phyloP scores from a whole-genome alignment of 495 filamentous ascomycete species.

The Hypoxylon subgilvum region DNA sequence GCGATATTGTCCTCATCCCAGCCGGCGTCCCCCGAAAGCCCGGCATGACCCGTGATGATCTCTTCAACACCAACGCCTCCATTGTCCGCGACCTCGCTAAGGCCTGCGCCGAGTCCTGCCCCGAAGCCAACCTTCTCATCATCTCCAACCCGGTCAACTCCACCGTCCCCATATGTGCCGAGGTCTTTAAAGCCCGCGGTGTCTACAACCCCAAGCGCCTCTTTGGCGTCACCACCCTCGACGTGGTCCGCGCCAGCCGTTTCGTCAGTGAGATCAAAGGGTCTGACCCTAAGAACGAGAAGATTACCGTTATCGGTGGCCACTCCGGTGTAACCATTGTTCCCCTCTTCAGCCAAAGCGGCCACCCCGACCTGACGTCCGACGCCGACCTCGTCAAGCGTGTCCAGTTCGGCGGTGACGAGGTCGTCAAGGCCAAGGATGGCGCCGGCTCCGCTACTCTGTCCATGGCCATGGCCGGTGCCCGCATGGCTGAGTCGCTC shows the following conservation, averaged over 20 bases:
- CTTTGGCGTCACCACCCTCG: slow-evolving; percentile 99
- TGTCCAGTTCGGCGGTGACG: slow-evolving; percentile 99
- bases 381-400: slow-evolving; percentile 82
- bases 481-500: slow-evolving; percentile 92
- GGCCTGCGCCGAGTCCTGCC: slow-evolving; percentile 84
- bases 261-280: slow-evolving; percentile 93
- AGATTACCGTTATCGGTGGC: slow-evolving; percentile 93
- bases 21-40: slow-evolving; percentile 99
- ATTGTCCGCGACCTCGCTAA: slow-evolving; percentile 99
- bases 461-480: slow-evolving; percentile 98
- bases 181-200: slow-evolving; percentile 90
- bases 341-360: slow-evolving; percentile 92
- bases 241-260: slow-evolving; percentile 95
- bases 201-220: slow-evolving; percentile 99
- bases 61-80: slow-evolving; percentile 99
- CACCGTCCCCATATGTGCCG: slow-evolving; percentile 94
- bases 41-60: slow-evolving; percentile 98
- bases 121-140: slow-evolving; percentile 93
- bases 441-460: slow-evolving; percentile 97
- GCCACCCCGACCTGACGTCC: slow-evolving; percentile 79
- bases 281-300: slow-evolving; percentile 88
- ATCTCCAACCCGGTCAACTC: slow-evolving; percentile 99
- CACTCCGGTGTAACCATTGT: slow-evolving; percentile 99
- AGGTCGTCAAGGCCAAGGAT: slow-evolving; percentile 99
- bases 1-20: slow-evolving; percentile 95